Percentiles rank a stretch among this genome's conserved stretches.
Conservation (phyloP, 1,284 basidiomycete genomes). For the Sphagnurus paluster region DNA sequence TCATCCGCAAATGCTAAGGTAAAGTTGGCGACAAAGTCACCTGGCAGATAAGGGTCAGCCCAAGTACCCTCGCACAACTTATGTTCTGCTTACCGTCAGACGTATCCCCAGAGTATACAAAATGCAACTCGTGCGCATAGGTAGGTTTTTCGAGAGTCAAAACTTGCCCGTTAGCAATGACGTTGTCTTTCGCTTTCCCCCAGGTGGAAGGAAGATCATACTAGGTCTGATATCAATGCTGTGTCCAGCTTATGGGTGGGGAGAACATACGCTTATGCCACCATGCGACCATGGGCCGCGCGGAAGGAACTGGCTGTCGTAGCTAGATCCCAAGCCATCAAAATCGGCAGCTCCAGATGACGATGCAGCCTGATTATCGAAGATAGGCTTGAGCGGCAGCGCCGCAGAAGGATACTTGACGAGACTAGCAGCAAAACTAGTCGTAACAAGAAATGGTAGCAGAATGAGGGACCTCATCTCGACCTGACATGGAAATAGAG, state of each 20-base stretch:
- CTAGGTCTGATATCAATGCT: conserved; percentile 15
- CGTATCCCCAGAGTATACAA: conserved; percentile 43
- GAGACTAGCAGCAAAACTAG: conserved; percentile 6
- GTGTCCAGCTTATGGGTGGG: not conserved
- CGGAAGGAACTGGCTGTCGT: conserved; percentile 36
- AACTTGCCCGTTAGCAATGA: conserved; percentile 38
- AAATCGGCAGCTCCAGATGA: conserved; percentile 38
- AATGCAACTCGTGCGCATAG: conserved; percentile 40
- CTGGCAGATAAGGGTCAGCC: conserved; percentile 16
- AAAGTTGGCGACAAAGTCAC: conserved; percentile 34
- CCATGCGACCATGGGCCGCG: conserved; percentile 34
- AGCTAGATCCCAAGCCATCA: conserved; percentile 36
- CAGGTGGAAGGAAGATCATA: conserved; percentile 41
- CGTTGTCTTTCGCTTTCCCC: conserved; percentile 39
- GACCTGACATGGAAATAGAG: not conserved
- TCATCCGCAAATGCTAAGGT: conserved; percentile 34
- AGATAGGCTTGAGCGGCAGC: conserved; percentile 27
- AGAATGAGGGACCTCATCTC: conserved; percentile 1
- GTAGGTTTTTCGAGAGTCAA: conserved; percentile 30
- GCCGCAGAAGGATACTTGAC: conserved; percentile 25
- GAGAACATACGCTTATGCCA: conserved; percentile 31
- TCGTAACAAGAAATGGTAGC: not conserved
- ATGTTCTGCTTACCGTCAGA: conserved; percentile 22
- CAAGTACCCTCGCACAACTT: not conserved
- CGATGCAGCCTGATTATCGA: conserved; percentile 45